phyloP scores from a whole-genome alignment of 106 monocot species.

The Dendrobium officinale region DNA sequence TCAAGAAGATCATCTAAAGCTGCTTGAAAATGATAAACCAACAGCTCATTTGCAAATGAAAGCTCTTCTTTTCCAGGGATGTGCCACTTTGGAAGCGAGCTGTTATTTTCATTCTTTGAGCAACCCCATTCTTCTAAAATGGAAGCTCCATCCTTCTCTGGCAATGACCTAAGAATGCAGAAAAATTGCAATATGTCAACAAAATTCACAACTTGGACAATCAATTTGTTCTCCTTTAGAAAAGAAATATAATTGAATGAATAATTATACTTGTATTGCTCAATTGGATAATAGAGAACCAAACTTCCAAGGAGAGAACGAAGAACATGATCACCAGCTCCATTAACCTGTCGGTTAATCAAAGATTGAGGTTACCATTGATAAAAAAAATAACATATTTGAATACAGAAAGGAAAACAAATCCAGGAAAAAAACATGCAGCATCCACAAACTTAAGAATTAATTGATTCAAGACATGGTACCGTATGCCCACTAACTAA shows the following conservation, averaged over 20 bases:
- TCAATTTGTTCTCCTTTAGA: not conserved
- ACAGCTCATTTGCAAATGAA: slow-evolving; percentile 81
- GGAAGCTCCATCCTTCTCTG: slow-evolving; percentile 25
- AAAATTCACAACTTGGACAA: slow-evolving; percentile 3
- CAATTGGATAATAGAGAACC: slow-evolving; percentile 74
- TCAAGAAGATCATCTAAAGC: slow-evolving; percentile 67
- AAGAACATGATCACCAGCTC: slow-evolving; percentile 88
- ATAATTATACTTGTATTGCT: slow-evolving; percentile 75
- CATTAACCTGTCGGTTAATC: slow-evolving; percentile 58
- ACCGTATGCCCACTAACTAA: slow-evolving; percentile 12
- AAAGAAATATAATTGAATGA: slow-evolving; percentile 3
- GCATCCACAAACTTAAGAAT: not conserved
- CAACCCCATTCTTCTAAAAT: slow-evolving; percentile 77
- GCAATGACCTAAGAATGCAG: slow-evolving; percentile 35
- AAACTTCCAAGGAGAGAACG: slow-evolving; percentile 86
- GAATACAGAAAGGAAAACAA: not conserved
- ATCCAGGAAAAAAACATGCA: not conserved
- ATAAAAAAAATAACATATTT: not conserved
- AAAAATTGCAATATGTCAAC: not conserved
- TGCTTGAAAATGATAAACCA: slow-evolving; percentile 64
- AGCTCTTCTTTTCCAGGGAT: slow-evolving; percentile 65
- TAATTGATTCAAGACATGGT: not conserved
- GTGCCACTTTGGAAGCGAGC: slow-evolving; percentile 72
- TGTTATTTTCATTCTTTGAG: slow-evolving; percentile 44
- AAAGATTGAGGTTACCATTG: not conserved